Conservation (phyloP, 768 basidiomycete genomes). For the Fistulinella prunicolor region DNA sequence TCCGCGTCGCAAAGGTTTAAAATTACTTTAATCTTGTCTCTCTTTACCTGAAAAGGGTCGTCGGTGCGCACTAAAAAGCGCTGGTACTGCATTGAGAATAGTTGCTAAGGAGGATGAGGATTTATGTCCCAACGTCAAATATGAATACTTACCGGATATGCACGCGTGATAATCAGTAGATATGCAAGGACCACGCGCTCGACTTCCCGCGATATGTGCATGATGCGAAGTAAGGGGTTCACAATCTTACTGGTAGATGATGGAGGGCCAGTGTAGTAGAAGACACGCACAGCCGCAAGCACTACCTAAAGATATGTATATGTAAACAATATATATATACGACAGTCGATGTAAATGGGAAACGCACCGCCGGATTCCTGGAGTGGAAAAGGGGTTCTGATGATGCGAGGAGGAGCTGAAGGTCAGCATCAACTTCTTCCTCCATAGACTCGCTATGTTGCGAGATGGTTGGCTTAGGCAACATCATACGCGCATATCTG, state of each 20-base stretch:
- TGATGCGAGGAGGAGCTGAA: constrained; percentile 68
- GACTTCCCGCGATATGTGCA: constrained; percentile 66
- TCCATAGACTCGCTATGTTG: constrained; percentile 30
- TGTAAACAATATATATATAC: not conserved
- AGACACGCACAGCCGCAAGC: constrained; percentile 65
- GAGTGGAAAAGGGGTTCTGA: constrained; percentile 80
- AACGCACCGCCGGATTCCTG: constrained; percentile 78
- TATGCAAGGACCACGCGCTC: constrained; percentile 75
- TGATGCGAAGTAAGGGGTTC: constrained; percentile 70
- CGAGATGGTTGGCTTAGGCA: constrained; percentile 54
- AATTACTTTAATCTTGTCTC: constrained; percentile 72
- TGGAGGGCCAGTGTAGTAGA: constrained; percentile 70
- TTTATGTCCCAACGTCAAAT: not conserved
- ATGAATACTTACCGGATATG: constrained; percentile 55
- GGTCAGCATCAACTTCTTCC: constrained; percentile 75
- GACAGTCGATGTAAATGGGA: not conserved
- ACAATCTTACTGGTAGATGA: constrained; percentile 56
- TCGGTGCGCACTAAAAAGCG: constrained; percentile 68
- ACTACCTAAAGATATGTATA: constrained; percentile 56
- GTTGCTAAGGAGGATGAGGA: constrained; percentile 22
- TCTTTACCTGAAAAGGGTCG: constrained; percentile 66
- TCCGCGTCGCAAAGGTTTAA: constrained; percentile 61
- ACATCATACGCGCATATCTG: constrained; percentile 82
- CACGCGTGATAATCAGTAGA: constrained; percentile 59
- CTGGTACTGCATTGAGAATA: constrained; percentile 61